Base-by-base conservation (phyloP, 352 stramenopile species). In the Globisporangium barbulae region DNA sequence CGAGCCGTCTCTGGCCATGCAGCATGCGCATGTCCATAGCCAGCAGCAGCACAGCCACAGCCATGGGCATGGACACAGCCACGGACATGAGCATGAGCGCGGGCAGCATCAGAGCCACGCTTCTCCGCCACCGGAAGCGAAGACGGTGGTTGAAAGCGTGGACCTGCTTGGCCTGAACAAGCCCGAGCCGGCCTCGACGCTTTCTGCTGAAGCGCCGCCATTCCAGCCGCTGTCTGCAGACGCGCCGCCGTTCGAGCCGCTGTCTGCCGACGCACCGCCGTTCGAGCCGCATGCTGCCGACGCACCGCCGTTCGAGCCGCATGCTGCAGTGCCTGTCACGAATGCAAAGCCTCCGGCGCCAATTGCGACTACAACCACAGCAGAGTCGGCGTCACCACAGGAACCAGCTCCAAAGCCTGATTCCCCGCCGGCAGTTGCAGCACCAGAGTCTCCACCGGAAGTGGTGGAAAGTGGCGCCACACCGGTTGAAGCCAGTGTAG, bases 81-180 rank as follows among this genome's bases (percentile, higher is more conserved):
- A 58, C 15, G 48, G 15, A 1, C 53, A 54, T 10, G 12, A n/a
- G 8, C 39, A 61, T 19, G 30, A 44, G 8, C 49, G 42, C 15
- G 31, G 5, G 8, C 17, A 19, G 4, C 35, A 53, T 0, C 69
- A 37, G 55, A 74, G 56, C 64, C 68, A 15, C 8, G 21, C 50
- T 9, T 31, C 41, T n/a, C 58, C 50, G 0, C 58, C 68, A 54
- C 9, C 41, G 17, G 33, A 33, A 35, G 15, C 42, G 1, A 41
- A 41, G 35, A 31, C 12, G 7, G 69, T 60, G 5, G 67, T 75
- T 28, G 67, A 80, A 61, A 83, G 49, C 50, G 71, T 84, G 28
- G 78, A 88, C 53, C 42, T 90, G 28, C 68, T 87, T 13, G 73
- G 74, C 9, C 52, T 85, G 12, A 64, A 83, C 44, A 74, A 83